Conservation (phyloP, 345 rosid species). For the Psidium guajava region DNA sequence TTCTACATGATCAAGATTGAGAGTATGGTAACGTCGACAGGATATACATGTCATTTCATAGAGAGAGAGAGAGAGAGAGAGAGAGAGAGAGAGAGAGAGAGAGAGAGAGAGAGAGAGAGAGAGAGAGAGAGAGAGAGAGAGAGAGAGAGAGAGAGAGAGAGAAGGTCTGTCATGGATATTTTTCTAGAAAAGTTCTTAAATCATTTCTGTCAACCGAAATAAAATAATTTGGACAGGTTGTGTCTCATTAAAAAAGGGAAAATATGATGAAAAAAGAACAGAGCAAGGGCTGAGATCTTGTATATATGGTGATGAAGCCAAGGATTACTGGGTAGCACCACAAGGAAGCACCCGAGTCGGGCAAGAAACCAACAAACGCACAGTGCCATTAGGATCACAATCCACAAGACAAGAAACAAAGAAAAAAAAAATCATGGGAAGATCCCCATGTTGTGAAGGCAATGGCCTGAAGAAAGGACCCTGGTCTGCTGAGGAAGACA, state of each 20-base stretch:
- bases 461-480: constrained; percentile 79
- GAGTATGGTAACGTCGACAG: background rate
- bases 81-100: background rate
- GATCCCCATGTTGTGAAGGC: constrained; percentile 75
- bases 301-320: background rate
- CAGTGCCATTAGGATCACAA: background rate
- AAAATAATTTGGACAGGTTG: background rate
- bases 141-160: background rate
- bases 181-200: background rate
- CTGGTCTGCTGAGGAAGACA: constrained; percentile 84
- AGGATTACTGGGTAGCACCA: background rate
- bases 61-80: background rate
- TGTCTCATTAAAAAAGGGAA: background rate
- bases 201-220: background rate
- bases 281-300: background rate
- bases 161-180: background rate
- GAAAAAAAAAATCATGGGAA: constrained; percentile 34
- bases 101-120: background rate
- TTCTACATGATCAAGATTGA: background rate
- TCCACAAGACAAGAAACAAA: background rate
- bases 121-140: background rate
- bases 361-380: background rate
- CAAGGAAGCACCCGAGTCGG: background rate
- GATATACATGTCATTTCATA: background rate
- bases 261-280: background rate